phyloP scores from a whole-genome alignment of 2,329 filamentous ascomycete species.

The Botrytis aclada region DNA sequence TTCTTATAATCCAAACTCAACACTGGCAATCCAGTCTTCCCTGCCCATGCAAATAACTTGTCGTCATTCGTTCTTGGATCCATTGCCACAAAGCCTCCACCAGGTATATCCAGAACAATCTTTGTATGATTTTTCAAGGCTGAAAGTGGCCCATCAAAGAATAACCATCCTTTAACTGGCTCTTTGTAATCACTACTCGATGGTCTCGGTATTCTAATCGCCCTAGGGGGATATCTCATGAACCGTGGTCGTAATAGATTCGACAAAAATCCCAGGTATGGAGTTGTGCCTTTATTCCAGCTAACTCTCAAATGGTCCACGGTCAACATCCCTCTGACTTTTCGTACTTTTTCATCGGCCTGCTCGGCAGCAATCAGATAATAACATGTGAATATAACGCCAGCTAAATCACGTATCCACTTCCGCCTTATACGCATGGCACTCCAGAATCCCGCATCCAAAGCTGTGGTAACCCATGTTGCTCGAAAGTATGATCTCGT shows the following conservation, averaged over 20 bases:
- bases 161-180: conserved; percentile 82
- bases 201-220: conserved; percentile 80
- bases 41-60: conserved; percentile 88
- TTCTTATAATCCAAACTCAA: conserved; percentile 90
- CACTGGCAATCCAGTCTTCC: conserved; percentile 81
- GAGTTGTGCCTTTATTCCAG: conserved; percentile 93
- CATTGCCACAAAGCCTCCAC: conserved; percentile 96
- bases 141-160: conserved; percentile 83
- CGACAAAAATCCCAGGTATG: conserved; percentile 74
- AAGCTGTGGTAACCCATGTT: conserved; percentile 91
- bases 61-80: conserved; percentile 92
- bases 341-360: conserved; percentile 93
- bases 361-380: conserved; percentile 91
- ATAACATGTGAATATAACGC: conserved; percentile 81
- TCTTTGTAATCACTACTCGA: conserved; percentile 77
- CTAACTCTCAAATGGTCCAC: conserved; percentile 88
- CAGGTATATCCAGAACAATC: conserved; percentile 84
- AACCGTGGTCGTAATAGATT: conserved; percentile 72
- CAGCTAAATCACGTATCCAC: conserved; percentile 78
- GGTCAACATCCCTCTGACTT: conserved; percentile 80
- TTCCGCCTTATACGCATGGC: conserved; percentile 86
- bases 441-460: conserved; percentile 98
- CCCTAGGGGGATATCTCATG: conserved; percentile 76
- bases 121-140: conserved; percentile 73
- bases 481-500: conserved; percentile 89